A percentile compares a stretch with the other conserved stretches of the same genome.
Conservation (phyloP, 345 rosid species). For the Mercurialis annua region DNA sequence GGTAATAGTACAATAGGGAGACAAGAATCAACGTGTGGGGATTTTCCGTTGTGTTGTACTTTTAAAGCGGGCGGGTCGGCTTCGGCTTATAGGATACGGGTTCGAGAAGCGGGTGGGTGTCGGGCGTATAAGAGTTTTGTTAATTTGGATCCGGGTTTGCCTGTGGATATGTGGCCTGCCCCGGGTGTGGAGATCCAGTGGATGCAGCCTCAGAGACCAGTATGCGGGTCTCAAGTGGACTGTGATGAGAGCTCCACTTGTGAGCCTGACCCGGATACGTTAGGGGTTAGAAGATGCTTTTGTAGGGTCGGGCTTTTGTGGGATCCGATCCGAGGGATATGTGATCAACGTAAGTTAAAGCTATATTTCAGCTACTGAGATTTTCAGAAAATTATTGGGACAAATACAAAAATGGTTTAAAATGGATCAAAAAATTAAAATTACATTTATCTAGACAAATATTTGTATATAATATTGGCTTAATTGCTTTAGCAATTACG, state of each 20-base stretch:
- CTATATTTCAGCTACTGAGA: no score
- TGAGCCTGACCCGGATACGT: constrained; percentile 13
- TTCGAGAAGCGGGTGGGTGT: constrained; percentile 32
- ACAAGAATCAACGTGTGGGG: constrained; percentile 19
- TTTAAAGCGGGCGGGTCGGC: constrained; percentile 35
- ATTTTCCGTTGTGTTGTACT: constrained; percentile 35
- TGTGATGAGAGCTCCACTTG: constrained; percentile 44
- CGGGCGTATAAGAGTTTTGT: constrained; percentile 47
- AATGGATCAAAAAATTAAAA: neutral
- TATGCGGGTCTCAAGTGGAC: constrained; percentile 36
- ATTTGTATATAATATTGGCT: no score
- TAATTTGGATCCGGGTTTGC: constrained; percentile 27
- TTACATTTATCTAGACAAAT: no score
- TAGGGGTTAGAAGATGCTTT: constrained; percentile 35
- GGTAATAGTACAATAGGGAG: constrained; percentile 9
- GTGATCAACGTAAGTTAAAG: constrained; percentile 23
- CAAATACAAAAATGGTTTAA: neutral
- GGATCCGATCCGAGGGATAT: constrained; percentile 37
- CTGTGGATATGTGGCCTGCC: constrained; percentile 37
- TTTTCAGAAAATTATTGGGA: neutral
- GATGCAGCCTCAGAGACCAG: constrained; percentile 37
- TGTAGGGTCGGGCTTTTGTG: constrained; percentile 28
- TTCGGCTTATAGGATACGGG: constrained; percentile 35
- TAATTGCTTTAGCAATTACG: no score
- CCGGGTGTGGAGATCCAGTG: constrained; percentile 49